phyloP scores from a whole-genome alignment of 768 basidiomycete species.

The Agaricus subrufescens region DNA sequence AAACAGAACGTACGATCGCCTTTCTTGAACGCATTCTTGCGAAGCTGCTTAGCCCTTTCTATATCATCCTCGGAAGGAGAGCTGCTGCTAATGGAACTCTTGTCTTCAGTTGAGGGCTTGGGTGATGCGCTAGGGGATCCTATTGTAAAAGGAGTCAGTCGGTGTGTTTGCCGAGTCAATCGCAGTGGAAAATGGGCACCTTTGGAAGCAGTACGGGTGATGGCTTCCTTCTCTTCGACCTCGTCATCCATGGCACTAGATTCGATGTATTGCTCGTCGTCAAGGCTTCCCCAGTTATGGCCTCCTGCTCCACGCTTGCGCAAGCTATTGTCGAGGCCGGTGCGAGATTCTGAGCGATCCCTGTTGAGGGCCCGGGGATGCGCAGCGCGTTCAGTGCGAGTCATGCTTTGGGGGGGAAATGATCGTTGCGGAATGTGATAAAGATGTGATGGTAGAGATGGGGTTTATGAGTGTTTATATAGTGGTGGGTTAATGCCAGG shows the following conservation, averaged over 20 bases:
- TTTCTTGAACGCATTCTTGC: slow-evolving; percentile 76
- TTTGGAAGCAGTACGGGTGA: neutral
- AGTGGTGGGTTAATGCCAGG: slow-evolving; percentile 3
- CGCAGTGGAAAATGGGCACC: neutral
- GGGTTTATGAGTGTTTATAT: slow-evolving; percentile 19
- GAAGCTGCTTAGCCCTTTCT: slow-evolving; percentile 57
- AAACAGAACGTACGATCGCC: slow-evolving; percentile 35
- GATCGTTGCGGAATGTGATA: slow-evolving; percentile 8
- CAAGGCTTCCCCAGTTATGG: slow-evolving; percentile 82
- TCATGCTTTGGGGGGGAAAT: slow-evolving; percentile 43
- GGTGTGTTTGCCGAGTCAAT: no score
- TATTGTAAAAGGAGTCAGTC: neutral
- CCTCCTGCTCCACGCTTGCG: slow-evolving; percentile 79
- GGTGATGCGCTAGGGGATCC: neutral
- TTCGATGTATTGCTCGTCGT: slow-evolving; percentile 60
- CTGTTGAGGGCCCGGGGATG: slow-evolving; percentile 68
- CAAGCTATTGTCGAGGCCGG: slow-evolving; percentile 65
- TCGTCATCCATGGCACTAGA: slow-evolving; percentile 55
- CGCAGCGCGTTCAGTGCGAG: slow-evolving; percentile 70
- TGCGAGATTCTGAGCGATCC: slow-evolving; percentile 78
- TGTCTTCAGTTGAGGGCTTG: slow-evolving; percentile 23
- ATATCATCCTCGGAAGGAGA: slow-evolving; percentile 57
- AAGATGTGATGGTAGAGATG: slow-evolving; percentile 7
- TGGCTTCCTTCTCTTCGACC: slow-evolving; percentile 19
- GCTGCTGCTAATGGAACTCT: slow-evolving; percentile 26